Evolutionary conservation across 495 filamentous ascomycete species (phyloP).

Genomic region (Aspergillus heteromorphus): DNA sequence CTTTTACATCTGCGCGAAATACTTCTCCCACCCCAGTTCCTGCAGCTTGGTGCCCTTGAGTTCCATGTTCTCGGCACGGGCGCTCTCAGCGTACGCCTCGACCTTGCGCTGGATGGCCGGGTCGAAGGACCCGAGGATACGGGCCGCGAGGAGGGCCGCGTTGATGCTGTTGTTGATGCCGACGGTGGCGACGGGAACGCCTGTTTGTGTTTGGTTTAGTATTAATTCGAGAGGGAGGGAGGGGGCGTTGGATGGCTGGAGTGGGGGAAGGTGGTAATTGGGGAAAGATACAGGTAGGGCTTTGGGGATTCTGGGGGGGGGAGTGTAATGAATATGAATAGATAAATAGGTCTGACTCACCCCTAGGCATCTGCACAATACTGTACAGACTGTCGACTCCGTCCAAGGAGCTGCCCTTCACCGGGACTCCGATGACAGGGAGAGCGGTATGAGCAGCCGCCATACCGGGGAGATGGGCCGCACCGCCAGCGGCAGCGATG

Average conservation of each 20-base stretch:
- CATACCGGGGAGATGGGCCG: constrained; percentile 92
- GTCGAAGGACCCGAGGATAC: constrained; percentile 72
- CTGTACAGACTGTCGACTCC: constrained; percentile 85
- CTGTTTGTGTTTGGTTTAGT: constrained; percentile 30
- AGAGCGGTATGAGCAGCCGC: constrained; percentile 77
- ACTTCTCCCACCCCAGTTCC: constrained; percentile 64
- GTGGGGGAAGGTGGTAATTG: too few species aligned
- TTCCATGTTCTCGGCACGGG: constrained; percentile 61
- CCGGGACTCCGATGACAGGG: constrained; percentile 88
- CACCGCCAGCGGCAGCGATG: constrained; percentile 91
- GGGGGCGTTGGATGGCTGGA: too few species aligned
- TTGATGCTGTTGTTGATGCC: constrained; percentile 93
- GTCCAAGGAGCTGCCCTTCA: constrained; percentile 80
- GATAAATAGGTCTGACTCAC: constrained; percentile 24
- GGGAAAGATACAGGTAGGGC: too few species aligned
- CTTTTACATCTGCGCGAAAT: constrained; percentile 56
- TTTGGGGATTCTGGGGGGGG: not conserved
- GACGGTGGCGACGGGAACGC: constrained; percentile 81
- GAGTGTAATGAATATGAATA: not conserved
- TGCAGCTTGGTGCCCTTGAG: constrained; percentile 41
- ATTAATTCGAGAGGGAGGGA: not conserved
- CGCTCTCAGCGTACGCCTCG: constrained; percentile 62
- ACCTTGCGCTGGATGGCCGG: constrained; percentile 54
- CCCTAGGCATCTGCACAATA: constrained; percentile 88
- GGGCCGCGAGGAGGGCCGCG: constrained; percentile 80